Evolutionary conservation across 768 basidiomycete genomes (phyloP), one percentile per base, ranked within the genome.

Genomic region (Butyriboletus loyo): DNA sequence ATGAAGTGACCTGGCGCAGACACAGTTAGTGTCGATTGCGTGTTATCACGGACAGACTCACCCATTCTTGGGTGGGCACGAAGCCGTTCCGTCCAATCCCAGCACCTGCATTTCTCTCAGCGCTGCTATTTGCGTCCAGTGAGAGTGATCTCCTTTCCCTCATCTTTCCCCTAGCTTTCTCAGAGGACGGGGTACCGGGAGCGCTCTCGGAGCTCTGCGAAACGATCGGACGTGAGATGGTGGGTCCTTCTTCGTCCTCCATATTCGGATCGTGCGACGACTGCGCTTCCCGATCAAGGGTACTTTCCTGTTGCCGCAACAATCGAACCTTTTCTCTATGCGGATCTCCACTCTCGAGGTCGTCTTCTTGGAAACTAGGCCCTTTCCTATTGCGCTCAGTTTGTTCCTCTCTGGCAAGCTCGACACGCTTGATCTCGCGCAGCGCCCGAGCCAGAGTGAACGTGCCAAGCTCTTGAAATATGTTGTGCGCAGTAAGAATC

Each of bases 61-160:
- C 93, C 96, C 97, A 99, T 82, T 93, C 92, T 67, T 97, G 92
- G 4, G 93, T 97, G 11, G 97, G 94, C 8, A 95, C 77, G 70
- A 98, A 99, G 3, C 93, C 92, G 67, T 92, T 95, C 58, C 88
- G 79, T 27, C 93, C 93, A 17, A 95, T 81, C 13, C 84, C 85
- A 17, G 76, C 75, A 28, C 81, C 77, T n/a, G 87, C 83, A 22
- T 83, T 71, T 28, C 82, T 80, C 53, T 92, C 87, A 43, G 86
- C 64, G 50, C 80, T 79, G 36, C 70, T 73, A 44, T 77, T 78
- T 52, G 72, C 75, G 52, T 75, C 74, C 46, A 80, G 74, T 24
- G 83, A 73, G 31, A 77, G 75, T 7, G 82, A 85, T 24, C 81
- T 72, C 30, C 87, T 79, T 60, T 86, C 90, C 58, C 81, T 81